Percentiles rank a stretch among this genome's conserved stretches.
Evolutionary conservation across 129 eudicot species (phyloP).

Genomic region (Calendula officinalis): DNA sequence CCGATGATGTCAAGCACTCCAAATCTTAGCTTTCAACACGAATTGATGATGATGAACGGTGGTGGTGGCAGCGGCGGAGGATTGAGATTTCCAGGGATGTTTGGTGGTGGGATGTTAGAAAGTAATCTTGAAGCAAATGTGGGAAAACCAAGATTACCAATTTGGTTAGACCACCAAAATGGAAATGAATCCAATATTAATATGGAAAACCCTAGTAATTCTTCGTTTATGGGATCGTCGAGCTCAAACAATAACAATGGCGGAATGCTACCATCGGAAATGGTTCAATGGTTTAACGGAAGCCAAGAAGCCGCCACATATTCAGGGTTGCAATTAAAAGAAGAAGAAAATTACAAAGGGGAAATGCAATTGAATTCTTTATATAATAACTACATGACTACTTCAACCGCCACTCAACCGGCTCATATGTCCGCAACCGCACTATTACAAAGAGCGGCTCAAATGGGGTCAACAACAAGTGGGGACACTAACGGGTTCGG

Average conservation of each 20-base stretch:
- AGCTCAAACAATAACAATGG: slow-evolving; percentile 36
- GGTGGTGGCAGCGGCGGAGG: slow-evolving; percentile 33
- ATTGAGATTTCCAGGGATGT: slow-evolving; percentile 46
- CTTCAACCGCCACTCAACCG: slow-evolving; percentile 16
- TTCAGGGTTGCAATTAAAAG: slow-evolving; percentile 42
- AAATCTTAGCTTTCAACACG: slow-evolving; percentile 53
- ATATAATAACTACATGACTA: slow-evolving; percentile 41
- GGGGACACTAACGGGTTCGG: slow-evolving; percentile 42
- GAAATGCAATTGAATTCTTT: slow-evolving; percentile 43
- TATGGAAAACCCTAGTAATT: slow-evolving; percentile 24
- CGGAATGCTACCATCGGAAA: slow-evolving; percentile 36
- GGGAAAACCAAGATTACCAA: slow-evolving; percentile 52
- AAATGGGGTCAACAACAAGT: slow-evolving; percentile 86
- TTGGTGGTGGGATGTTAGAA: slow-evolving; percentile 39
- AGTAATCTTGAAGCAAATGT: slow-evolving; percentile 37
- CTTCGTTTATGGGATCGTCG: slow-evolving; percentile 36
- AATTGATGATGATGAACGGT: slow-evolving; percentile 35
- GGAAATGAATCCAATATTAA: slow-evolving; percentile 22
- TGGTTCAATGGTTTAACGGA: slow-evolving; percentile 46
- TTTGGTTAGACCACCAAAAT: slow-evolving; percentile 58
- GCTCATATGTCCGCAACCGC: slow-evolving; percentile 90
- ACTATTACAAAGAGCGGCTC: slow-evolving; percentile 75
- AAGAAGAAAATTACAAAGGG: slow-evolving; percentile 44
- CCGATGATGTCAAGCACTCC: slow-evolving; percentile 30
- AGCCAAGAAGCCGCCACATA: slow-evolving; percentile 27